Evolutionary conservation across 495 filamentous ascomycete species (phyloP).

Genomic region (Annulohypoxylon nitens): DNA sequence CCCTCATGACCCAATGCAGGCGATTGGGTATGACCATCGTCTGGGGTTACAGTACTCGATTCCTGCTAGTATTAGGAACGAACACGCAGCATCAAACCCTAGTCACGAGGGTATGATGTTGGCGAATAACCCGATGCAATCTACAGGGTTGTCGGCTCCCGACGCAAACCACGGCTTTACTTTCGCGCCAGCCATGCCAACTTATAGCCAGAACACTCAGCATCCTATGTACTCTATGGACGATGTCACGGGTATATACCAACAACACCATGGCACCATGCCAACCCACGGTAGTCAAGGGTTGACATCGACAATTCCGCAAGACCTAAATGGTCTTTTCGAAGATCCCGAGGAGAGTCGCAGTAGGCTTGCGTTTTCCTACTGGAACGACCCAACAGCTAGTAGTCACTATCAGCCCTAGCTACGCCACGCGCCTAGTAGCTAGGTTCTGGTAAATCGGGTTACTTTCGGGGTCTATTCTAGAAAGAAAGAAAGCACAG

Average conservation of each 20-base stretch:
- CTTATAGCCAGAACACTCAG: conserved; percentile 19
- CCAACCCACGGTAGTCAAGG: conserved; percentile 2
- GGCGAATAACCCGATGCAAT: conserved; percentile 20
- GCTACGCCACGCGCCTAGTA: not conserved
- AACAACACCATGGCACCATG: conserved; percentile 3
- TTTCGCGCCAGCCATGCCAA: not conserved
- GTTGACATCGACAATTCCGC: not conserved
- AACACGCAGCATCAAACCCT: conserved; percentile 5
- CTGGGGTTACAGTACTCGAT: conserved; percentile 15
- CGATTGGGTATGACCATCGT: conserved; percentile 15
- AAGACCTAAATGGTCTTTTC: conserved; percentile 15
- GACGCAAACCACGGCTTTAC: conserved; percentile 21
- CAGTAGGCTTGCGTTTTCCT: conserved; percentile 15
- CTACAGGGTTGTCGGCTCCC: conserved; percentile 2
- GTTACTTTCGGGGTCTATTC: conserved; percentile 6
- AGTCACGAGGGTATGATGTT: conserved; percentile 32
- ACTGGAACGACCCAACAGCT: conserved; percentile 15
- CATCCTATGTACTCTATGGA: conserved; percentile 25
- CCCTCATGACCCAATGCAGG: conserved; percentile 15
- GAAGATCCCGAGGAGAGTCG: conserved; percentile 22
- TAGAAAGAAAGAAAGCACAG: conserved; percentile 2
- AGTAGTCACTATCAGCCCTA: conserved; percentile 16
- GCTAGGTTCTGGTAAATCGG: not conserved
- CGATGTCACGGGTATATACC: conserved; percentile 30
- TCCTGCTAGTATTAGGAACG: conserved; percentile 4